Percentiles rank a stretch among this genome's conserved stretches.
These are phyloP conservation scores for Coemansia sp. DNA, from an alignment of 192 early-diverging fungal genomes.

Conservation along the genomic window DNA sequence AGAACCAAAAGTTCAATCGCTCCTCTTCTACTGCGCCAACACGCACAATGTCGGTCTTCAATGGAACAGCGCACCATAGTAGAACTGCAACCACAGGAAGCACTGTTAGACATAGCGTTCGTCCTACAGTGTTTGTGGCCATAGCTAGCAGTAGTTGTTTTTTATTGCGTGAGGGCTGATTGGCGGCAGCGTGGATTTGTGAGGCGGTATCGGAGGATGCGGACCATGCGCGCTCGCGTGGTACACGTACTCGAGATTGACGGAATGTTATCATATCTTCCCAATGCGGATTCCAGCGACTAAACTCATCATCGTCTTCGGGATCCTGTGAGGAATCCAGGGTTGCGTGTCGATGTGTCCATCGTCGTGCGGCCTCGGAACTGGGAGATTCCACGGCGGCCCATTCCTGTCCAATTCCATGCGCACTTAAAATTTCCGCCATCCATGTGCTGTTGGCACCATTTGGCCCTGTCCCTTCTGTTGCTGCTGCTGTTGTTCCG, in stretches of 20 bases:
- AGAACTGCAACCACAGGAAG: slow-evolving; percentile 57
- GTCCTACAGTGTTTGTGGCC: slow-evolving; percentile 47
- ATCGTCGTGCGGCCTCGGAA: slow-evolving; percentile 15
- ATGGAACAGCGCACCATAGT: slow-evolving; percentile 60
- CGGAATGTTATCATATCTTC: slow-evolving; percentile 59
- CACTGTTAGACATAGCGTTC: slow-evolving; percentile 49
- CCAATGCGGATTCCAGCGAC: slow-evolving; percentile 55
- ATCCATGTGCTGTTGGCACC: slow-evolving; percentile 23
- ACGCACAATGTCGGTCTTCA: slow-evolving; percentile 43
- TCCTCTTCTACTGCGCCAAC: slow-evolving; percentile 5
- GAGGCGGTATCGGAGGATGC: slow-evolving; percentile 23
- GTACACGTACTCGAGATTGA: slow-evolving; percentile 45
- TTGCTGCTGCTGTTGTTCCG: not conserved
- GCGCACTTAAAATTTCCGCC: slow-evolving; percentile 28
- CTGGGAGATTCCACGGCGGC: slow-evolving; percentile 3
- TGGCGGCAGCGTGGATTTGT: not conserved
- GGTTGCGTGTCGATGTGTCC: slow-evolving; percentile 33
- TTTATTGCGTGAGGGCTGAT: slow-evolving; percentile 8
- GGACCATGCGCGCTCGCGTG: slow-evolving; percentile 55
- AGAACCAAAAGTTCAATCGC: slow-evolving; percentile 75
- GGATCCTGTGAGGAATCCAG: slow-evolving; percentile 22
- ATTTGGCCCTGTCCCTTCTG: not conserved
- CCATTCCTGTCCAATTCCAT: slow-evolving; percentile 40
- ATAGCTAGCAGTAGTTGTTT: slow-evolving; percentile 44
- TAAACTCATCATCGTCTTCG: slow-evolving; percentile 29